These are phyloP conservation scores for Amanita muscaria DNA, from an alignment of 768 basidiomycete species.

Conservation along the genomic window DNA sequence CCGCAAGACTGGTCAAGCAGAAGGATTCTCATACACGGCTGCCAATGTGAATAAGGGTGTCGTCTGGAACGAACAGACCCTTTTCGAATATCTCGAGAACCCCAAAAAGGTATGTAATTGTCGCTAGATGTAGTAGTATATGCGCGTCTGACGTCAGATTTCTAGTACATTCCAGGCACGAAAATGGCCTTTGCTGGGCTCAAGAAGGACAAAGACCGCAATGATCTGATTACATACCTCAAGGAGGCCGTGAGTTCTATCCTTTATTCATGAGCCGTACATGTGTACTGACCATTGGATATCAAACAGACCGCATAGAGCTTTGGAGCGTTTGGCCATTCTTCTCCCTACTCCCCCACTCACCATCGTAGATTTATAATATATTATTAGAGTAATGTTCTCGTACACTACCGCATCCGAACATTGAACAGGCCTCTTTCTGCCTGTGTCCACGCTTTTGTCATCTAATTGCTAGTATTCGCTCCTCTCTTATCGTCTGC, in stretches of 20 bases:
- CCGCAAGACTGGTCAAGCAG: constrained; percentile 78
- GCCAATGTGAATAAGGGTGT: constrained; percentile 96
- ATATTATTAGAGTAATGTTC: no score
- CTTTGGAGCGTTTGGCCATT: no score
- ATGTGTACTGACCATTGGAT: no score
- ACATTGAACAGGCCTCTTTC: no score
- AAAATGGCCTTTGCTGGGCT: constrained; percentile 99
- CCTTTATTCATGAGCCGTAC: no score
- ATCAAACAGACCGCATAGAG: no score
- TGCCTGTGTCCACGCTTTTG: no score
- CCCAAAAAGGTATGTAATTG: constrained; percentile 76
- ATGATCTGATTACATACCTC: constrained; percentile 82
- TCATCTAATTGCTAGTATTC: no score
- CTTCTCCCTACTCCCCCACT: no score
- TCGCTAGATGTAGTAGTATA: neutral
- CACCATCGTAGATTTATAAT: no score
- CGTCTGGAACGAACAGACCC: constrained; percentile 76
- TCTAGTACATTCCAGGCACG: constrained; percentile 87
- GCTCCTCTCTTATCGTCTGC: no score
- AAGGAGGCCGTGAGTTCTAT: constrained; percentile 52
- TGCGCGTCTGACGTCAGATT: neutral
- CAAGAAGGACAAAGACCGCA: constrained; percentile 98
- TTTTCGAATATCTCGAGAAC: constrained; percentile 94
- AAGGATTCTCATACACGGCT: constrained; percentile 85
- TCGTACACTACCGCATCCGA: no score